phyloP scores from a whole-genome alignment of 768 basidiomycete species.

The Mycena pura region DNA sequence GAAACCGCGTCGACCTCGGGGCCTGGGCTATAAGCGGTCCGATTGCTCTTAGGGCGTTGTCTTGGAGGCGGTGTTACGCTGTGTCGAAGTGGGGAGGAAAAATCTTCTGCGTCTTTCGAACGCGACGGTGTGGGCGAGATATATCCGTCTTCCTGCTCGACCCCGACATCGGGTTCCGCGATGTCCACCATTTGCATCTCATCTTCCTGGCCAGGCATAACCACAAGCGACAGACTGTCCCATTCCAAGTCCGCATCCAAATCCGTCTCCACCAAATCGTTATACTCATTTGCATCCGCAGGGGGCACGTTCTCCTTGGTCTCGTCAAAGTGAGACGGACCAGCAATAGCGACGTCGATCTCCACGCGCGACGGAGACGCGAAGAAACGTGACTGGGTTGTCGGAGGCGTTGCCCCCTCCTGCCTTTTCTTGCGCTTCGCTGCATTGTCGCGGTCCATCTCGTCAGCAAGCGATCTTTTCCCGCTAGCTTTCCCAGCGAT shows the following conservation, averaged over 20 bases:
- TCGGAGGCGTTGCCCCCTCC: constrained; percentile 33
- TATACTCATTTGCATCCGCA: constrained; percentile 5
- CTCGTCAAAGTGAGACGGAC: constrained; percentile 18
- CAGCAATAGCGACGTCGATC: constrained; percentile 10
- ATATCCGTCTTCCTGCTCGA: constrained; percentile 84
- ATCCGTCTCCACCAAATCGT: constrained; percentile 19
- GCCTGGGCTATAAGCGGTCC: constrained; percentile 41
- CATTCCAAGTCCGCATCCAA: constrained; percentile 24
- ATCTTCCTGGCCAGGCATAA: constrained; percentile 42
- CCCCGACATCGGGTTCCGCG: constrained; percentile 51
- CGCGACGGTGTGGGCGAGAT: constrained; percentile 71
- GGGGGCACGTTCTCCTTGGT: constrained; percentile 27
- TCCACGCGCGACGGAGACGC: background rate
- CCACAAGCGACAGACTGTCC: constrained; percentile 35
- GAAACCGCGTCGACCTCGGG: constrained; percentile 62
- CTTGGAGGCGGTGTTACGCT: constrained; percentile 11
- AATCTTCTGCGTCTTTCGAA: constrained; percentile 62
- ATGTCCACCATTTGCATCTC: constrained; percentile 45
- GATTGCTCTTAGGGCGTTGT: constrained; percentile 26
- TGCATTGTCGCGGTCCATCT: constrained; percentile 69
- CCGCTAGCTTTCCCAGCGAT: constrained; percentile 68
- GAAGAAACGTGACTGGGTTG: constrained; percentile 37
- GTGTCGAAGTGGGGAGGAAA: constrained; percentile 69
- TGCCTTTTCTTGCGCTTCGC: constrained; percentile 53
- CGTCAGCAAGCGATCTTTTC: constrained; percentile 74